A percentile compares a stretch with the other conserved stretches of the same genome.
Conservation (phyloP, 78 protist species). For the Protostelium mycophagum region DNA sequence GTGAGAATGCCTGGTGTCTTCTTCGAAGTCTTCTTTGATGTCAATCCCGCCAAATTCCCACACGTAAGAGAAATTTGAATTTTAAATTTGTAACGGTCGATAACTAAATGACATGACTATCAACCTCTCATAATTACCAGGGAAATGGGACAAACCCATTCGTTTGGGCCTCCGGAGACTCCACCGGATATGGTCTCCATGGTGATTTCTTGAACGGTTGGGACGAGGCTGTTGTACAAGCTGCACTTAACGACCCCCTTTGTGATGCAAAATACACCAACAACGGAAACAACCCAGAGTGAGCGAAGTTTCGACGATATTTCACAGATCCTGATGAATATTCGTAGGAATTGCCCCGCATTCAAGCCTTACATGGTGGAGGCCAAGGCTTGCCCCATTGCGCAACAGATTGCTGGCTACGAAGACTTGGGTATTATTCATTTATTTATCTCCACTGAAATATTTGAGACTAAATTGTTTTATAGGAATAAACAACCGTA, state of each 20-base stretch:
- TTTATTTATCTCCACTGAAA: too few species aligned
- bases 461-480: too few species aligned
- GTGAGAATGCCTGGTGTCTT: background rate
- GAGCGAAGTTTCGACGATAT: too few species aligned
- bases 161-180: background rate
- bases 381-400: background rate
- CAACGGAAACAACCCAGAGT: background rate
- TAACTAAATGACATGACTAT: too few species aligned
- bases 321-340: too few species aligned
- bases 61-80: too few species aligned
- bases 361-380: background rate
- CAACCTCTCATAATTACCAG: too few species aligned
- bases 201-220: background rate
- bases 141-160: background rate
- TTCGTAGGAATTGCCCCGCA: background rate
- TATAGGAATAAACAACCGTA: background rate
- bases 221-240: background rate
- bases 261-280: background rate
- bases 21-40: background rate
- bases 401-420: background rate
- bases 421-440: background rate
- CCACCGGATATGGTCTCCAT: background rate
- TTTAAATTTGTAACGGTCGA: too few species aligned
- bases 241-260: background rate
- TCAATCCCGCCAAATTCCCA: background rate